Conservation (phyloP, 139 green algal genomes). For the Picochlorum sp. region DNA sequence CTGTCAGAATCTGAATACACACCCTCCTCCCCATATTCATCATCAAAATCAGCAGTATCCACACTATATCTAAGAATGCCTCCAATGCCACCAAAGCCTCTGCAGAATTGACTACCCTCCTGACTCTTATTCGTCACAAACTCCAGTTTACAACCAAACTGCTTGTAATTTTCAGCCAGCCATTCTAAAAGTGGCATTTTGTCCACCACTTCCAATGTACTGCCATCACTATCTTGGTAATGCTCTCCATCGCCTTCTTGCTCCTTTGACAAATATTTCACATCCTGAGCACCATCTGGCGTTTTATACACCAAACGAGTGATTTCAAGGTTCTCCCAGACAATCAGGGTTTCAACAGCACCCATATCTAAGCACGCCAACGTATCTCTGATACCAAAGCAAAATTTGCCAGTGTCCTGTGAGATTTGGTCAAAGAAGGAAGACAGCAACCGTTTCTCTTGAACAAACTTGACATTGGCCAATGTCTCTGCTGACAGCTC, state of each 20-base stretch:
- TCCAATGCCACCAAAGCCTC: constrained; percentile 91
- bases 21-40: constrained; percentile 33
- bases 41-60: constrained; percentile 54
- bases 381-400: constrained; percentile 91
- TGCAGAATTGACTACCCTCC: constrained; percentile 95
- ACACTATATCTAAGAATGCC: constrained; percentile 93
- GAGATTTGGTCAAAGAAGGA: constrained; percentile 97
- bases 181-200: constrained; percentile 90
- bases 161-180: constrained; percentile 97
- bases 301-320: constrained; percentile 74
- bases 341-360: constrained; percentile 96
- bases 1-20: constrained; percentile 9
- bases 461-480: constrained; percentile 98
- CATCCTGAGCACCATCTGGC: constrained; percentile 43
- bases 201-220: constrained; percentile 86
- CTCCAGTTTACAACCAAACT: constrained; percentile 95
- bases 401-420: constrained; percentile 90
- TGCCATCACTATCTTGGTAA: constrained; percentile 84
- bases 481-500: constrained; percentile 93
- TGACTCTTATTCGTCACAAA: constrained; percentile 86
- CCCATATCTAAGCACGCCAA: constrained; percentile 96
- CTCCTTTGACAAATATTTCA: constrained; percentile 83
- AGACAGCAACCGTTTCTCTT: constrained; percentile 81
- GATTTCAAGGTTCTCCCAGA: constrained; percentile 90
- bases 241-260: constrained; percentile 57